Percentiles rank a stretch among this genome's conserved stretches.
Evolutionary conservation across 495 filamentous ascomycete genomes (phyloP).

Genomic region (Hypoxylon fuscum): DNA sequence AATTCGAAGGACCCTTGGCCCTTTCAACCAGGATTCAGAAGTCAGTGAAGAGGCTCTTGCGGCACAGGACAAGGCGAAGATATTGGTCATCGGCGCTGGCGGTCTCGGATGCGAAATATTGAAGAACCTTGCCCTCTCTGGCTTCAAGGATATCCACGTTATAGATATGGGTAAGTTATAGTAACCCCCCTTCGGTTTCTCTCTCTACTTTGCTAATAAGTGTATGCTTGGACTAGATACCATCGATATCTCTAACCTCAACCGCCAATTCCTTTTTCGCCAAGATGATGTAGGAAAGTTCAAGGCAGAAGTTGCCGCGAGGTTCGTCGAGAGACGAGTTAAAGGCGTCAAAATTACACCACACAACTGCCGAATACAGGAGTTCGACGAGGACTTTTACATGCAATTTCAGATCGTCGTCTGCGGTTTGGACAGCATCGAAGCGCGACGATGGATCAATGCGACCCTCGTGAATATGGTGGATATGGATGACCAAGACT

Average conservation of each 20-base stretch:
- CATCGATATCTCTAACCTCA: conserved; percentile 98
- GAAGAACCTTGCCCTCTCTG: conserved; percentile 94
- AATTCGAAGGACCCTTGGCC: conserved; percentile 77
- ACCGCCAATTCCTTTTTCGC: conserved; percentile 97
- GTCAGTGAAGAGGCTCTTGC: conserved; percentile 70
- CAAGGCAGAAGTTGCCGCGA: conserved; percentile 92
- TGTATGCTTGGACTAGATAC: conserved; percentile 66
- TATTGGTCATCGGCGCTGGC: conserved; percentile 87
- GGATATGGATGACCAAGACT: conserved; percentile 74
- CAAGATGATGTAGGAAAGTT: conserved; percentile 89
- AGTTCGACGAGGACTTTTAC: conserved; percentile 97
- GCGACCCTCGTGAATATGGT: conserved; percentile 91
- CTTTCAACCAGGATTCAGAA: conserved; percentile 75
- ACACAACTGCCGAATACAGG: conserved; percentile 93
- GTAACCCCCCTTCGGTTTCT: neutral
- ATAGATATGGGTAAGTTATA: conserved; percentile 83
- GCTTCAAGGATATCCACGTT: conserved; percentile 96
- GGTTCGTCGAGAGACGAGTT: conserved; percentile 87
- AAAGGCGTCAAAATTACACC: conserved; percentile 92
- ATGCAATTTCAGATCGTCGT: conserved; percentile 95
- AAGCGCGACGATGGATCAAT: conserved; percentile 98
- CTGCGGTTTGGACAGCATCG: conserved; percentile 97
- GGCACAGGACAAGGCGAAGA: conserved; percentile 69
- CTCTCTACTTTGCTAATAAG: conserved; percentile 16
- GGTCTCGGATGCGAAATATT: conserved; percentile 96